phyloP scores from a whole-genome alignment of 305 asterid genomes.

The Plantago rigida region DNA sequence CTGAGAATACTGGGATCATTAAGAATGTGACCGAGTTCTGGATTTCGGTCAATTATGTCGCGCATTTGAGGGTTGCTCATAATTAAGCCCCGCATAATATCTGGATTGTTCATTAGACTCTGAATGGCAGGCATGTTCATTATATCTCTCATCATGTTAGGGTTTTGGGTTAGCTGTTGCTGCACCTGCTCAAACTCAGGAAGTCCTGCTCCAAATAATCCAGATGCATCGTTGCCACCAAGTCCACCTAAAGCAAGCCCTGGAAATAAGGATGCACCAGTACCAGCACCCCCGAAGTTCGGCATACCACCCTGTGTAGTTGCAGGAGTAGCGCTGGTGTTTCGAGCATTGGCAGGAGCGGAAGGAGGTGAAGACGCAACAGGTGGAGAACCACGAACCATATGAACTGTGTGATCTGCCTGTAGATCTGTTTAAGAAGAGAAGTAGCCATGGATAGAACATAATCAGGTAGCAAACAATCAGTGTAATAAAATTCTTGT shows the following conservation, averaged over 20 bases:
- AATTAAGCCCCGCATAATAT: conserved; percentile 54
- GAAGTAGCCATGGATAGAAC: conserved; percentile 16
- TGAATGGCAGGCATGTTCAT: conserved; percentile 61
- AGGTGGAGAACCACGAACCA: conserved; percentile 66
- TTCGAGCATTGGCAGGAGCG: conserved; percentile 35
- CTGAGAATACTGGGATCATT: conserved; percentile 66
- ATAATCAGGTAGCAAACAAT: not conserved
- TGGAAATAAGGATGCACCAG: conserved; percentile 43
- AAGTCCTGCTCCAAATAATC: conserved; percentile 55
- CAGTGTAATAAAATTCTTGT: not conserved
- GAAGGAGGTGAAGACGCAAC: conserved; percentile 41
- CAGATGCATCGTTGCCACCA: conserved; percentile 41
- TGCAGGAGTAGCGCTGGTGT: conserved; percentile 28
- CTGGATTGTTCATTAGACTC: conserved; percentile 62
- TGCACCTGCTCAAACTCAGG: conserved; percentile 64
- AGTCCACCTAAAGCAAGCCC: conserved; percentile 45
- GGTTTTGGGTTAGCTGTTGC: conserved; percentile 59
- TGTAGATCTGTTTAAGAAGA: conserved; percentile 41
- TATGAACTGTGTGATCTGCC: conserved; percentile 65
- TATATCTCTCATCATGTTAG: conserved; percentile 59
- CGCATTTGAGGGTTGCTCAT: conserved; percentile 81
- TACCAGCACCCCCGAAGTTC: conserved; percentile 36
- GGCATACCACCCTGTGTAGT: conserved; percentile 34
- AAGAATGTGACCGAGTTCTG: conserved; percentile 64
- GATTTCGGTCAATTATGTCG: conserved; percentile 63